Evolutionary conservation across 208 protist species (phyloP).

Genomic region (Crithidia thermophila): DNA sequence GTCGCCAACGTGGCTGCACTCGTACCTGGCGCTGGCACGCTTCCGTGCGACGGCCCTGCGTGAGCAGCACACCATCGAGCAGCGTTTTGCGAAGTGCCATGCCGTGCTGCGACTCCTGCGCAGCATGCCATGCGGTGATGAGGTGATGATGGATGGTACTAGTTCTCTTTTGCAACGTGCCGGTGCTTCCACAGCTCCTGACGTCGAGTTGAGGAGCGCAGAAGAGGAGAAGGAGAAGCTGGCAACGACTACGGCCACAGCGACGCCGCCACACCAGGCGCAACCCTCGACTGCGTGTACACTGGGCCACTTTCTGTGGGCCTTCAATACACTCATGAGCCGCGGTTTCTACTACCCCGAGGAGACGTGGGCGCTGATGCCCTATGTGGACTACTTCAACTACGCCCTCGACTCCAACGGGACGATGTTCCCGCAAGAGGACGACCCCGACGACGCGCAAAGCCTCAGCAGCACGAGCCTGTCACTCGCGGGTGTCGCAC

Average conservation of each 20-base stretch:
- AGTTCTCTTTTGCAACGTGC: too few relatives aligned
- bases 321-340: conserved; percentile 88
- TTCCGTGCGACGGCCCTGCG: conserved; percentile 38
- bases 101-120: conserved; percentile 38
- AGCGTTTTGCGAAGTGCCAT: conserved; percentile 45
- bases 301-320: conserved; percentile 75
- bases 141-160: neutral
- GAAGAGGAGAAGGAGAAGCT: neutral
- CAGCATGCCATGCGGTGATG: conserved; percentile 12
- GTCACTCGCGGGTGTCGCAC: neutral
- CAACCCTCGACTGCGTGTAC: conserved; percentile 23
- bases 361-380: conserved; percentile 92
- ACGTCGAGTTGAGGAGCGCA: too few relatives aligned
- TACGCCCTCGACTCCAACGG: conserved; percentile 75
- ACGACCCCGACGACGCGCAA: conserved; percentile 15
- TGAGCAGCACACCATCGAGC: conserved; percentile 48
- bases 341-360: conserved; percentile 81
- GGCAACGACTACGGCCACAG: too few relatives aligned
- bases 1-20: conserved; percentile 14
- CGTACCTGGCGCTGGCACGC: conserved; percentile 45
- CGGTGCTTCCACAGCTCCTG: too few relatives aligned
- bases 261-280: neutral
- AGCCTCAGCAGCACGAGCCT: conserved; percentile 20
- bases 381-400: conserved; percentile 94
- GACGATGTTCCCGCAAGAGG: conserved; percentile 47